phyloP scores from a whole-genome alignment of 257 asterid genomes.

The Gentiana dahurica region DNA sequence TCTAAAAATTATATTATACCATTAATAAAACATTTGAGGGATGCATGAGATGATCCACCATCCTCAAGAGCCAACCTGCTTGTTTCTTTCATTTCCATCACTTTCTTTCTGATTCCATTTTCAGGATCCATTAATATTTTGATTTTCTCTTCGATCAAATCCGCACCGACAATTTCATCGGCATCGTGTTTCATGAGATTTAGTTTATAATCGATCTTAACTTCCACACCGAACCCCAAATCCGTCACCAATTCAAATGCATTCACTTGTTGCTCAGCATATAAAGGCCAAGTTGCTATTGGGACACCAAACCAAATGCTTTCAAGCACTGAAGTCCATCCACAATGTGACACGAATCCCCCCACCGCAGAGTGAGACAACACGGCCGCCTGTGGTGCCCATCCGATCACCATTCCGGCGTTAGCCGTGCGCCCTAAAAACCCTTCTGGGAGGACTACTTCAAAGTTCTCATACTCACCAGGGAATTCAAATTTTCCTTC shows the following conservation, averaged over 20 bases:
- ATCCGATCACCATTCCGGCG: conserved; percentile 29
- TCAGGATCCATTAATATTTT: neutral
- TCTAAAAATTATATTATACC: neutral
- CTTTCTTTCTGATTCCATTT: neutral
- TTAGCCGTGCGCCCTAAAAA: conserved; percentile 22
- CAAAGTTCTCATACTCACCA: neutral
- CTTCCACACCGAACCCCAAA: conserved; percentile 17
- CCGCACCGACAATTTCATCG: neutral
- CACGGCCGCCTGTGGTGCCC: conserved; percentile 33
- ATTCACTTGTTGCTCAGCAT: conserved; percentile 36
- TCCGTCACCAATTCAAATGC: conserved; percentile 22
- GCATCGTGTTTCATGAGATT: too few relatives aligned
- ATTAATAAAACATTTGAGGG: too few relatives aligned
- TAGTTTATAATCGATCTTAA: too few relatives aligned
- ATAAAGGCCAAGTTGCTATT: conserved; percentile 28
- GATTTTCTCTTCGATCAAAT: neutral
- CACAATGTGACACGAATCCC: conserved; percentile 41
- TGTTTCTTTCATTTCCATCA: too few relatives aligned
- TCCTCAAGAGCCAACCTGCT: too few relatives aligned
- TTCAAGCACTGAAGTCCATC: conserved; percentile 32
- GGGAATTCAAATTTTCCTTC: neutral
- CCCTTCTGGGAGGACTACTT: conserved; percentile 22
- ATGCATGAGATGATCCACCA: too few relatives aligned
- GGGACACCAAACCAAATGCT: conserved; percentile 38
- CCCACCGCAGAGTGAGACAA: conserved; percentile 28